Evolutionary conservation across 2,329 filamentous ascomycete species (phyloP).

Genomic region (Fragosphaeria purpurea): DNA sequence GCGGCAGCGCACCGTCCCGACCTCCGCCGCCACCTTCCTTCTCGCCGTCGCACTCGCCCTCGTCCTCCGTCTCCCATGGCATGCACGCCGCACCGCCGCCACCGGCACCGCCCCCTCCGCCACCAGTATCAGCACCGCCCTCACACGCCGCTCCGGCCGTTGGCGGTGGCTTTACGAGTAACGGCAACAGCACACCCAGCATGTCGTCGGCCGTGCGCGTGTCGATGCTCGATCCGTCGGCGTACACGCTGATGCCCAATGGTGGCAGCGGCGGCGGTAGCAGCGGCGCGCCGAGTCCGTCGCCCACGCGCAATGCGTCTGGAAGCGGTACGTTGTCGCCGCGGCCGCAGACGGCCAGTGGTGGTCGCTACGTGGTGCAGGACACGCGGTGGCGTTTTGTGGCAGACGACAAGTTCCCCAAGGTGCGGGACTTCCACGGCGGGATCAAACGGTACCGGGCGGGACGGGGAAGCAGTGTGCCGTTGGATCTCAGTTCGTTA

Average conservation of each 20-base stretch:
- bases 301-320: constrained; percentile 28
- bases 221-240: constrained; percentile 62
- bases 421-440: constrained; percentile 72
- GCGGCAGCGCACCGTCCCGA: constrained; percentile 30
- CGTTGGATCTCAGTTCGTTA: constrained; percentile 59
- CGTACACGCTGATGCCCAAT: constrained; percentile 63
- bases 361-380: constrained; percentile 49
- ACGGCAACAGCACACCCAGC: constrained; percentile 23
- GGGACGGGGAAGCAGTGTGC: constrained; percentile 87
- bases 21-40: constrained; percentile 23
- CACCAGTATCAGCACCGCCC: constrained; percentile 26
- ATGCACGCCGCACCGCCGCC: constrained; percentile 12
- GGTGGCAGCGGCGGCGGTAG: constrained; percentile 27
- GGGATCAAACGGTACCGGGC: constrained; percentile 73
- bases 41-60: constrained; percentile 3
- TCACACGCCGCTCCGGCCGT: constrained; percentile 16
- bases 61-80: not conserved
- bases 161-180: too few species aligned
- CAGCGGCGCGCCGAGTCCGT: constrained; percentile 29
- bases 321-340: constrained; percentile 12
- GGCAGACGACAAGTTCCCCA: constrained; percentile 69
- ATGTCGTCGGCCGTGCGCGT: constrained; percentile 39
- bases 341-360: constrained; percentile 17
- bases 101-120: constrained; percentile 21
- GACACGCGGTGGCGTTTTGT: constrained; percentile 84